Conservation (phyloP, 108 stramenopile species). For the Craspedostauros australis region DNA sequence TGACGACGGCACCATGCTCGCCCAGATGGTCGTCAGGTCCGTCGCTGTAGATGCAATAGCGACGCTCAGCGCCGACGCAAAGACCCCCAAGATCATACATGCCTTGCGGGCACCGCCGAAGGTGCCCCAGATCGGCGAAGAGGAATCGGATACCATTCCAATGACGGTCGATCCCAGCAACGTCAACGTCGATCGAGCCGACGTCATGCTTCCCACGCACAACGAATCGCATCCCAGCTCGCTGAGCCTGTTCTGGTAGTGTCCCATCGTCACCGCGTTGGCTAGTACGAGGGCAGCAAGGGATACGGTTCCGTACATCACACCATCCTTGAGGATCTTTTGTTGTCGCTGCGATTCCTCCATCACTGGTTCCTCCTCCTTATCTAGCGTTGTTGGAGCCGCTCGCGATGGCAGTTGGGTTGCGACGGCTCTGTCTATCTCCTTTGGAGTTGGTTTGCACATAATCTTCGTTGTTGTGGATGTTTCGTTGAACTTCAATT, state of each 20-base stretch:
- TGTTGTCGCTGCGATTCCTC: no score
- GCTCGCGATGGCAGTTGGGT: no score
- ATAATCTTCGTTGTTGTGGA: no score
- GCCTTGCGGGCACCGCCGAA: slow-evolving; percentile 40
- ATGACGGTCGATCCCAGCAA: slow-evolving; percentile 61
- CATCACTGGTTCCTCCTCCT: no score
- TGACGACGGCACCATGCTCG: slow-evolving; percentile 66
- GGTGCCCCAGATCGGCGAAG: slow-evolving; percentile 1
- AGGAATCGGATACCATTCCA: slow-evolving; percentile 66
- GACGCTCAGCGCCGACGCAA: slow-evolving; percentile 43
- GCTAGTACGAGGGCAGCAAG: slow-evolving; percentile 27
- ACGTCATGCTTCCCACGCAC: slow-evolving; percentile 76
- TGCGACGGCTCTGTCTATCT: no score
- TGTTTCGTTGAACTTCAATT: no score
- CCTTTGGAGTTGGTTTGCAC: no score
- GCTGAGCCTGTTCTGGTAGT: slow-evolving; percentile 56
- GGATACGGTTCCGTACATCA: slow-evolving; percentile 39
- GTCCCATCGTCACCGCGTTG: slow-evolving; percentile 52
- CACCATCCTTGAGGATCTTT: no score
- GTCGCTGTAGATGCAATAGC: slow-evolving; percentile 24
- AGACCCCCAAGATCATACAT: slow-evolving; percentile 53
- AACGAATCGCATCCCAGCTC: slow-evolving; percentile 62
- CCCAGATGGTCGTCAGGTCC: slow-evolving; percentile 47
- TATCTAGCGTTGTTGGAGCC: no score
- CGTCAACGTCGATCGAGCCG: slow-evolving; percentile 53